phyloP scores from a whole-genome alignment of 306 rosid species.

The Cucurbita pepo region DNA sequence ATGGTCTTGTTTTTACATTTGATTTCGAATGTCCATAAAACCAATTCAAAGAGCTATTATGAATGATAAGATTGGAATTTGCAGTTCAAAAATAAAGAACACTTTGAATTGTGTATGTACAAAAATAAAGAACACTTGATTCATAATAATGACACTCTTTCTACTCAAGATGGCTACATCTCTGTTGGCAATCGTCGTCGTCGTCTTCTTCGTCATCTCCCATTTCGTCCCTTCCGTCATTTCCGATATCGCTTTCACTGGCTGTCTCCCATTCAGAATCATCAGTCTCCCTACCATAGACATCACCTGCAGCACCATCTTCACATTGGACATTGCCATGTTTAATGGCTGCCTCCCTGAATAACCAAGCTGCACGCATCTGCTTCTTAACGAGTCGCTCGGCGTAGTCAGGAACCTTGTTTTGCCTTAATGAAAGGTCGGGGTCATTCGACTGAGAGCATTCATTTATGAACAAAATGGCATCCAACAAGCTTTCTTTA shows the following conservation, averaged over 20 bases:
- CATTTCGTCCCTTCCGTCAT: constrained; percentile 74
- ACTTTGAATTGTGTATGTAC: not conserved
- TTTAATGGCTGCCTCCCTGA: constrained; percentile 88
- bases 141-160: no score
- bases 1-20: no score
- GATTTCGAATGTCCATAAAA: no score
- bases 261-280: constrained; percentile 99
- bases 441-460: constrained; percentile 96
- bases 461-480: constrained; percentile 90
- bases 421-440: constrained; percentile 73
- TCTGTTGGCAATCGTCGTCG: constrained; percentile 41
- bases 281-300: constrained; percentile 73
- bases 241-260: constrained; percentile 93
- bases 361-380: constrained; percentile 98
- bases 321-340: constrained; percentile 82
- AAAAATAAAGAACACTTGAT: not conserved
- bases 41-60: no score
- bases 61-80: not conserved
- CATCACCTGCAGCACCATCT: constrained; percentile 73
- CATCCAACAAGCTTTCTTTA: constrained; percentile 88
- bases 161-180: constrained; percentile 21
- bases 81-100: not conserved
- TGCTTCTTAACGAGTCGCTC: constrained; percentile 92
- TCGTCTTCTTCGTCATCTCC: constrained; percentile 53
- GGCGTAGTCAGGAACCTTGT: constrained; percentile 94